These are phyloP conservation scores for Arthroderma sp. DNA, from an alignment of 2,329 filamentous ascomycete genomes.

Conservation along the genomic window DNA sequence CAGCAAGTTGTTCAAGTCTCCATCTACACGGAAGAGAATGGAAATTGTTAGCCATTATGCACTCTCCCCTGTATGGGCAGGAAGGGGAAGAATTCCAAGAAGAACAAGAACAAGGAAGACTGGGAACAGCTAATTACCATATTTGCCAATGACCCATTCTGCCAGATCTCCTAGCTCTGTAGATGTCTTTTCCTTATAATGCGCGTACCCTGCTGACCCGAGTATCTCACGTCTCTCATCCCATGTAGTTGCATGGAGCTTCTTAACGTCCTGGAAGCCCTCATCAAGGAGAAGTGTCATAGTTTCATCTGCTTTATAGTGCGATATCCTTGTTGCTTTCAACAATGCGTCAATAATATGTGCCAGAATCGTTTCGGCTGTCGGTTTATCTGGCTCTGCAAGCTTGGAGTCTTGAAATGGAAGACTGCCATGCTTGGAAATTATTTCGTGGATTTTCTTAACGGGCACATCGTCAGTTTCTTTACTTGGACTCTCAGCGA, in stretches of 20 bases:
- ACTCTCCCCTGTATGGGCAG: background rate
- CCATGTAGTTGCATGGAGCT: background rate
- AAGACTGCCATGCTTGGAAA: background rate
- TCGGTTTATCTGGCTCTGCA: background rate
- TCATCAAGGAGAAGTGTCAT: background rate
- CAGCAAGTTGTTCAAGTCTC: conserved; percentile 2
- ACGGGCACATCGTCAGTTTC: too few species aligned
- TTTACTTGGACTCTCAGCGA: too few species aligned
- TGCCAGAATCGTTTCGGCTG: background rate
- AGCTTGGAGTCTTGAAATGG: background rate
- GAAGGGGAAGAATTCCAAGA: background rate
- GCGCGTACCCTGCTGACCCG: conserved; percentile 2
- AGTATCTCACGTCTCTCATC: conserved; percentile 1
- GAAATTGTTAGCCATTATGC: too few species aligned
- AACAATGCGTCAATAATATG: conserved; percentile 4
- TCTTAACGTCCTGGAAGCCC: conserved; percentile 1
- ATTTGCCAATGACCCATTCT: conserved; percentile 1
- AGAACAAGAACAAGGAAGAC: background rate
- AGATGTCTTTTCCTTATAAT: conserved; percentile 2
- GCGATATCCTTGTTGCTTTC: conserved; percentile 3
- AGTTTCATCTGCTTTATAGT: conserved; percentile 1
- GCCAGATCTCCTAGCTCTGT: conserved; percentile 1
- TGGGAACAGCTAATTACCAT: background rate
- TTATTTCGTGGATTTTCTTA: background rate
- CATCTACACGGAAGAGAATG: background rate